A percentile compares a stretch with the other conserved stretches of the same genome.
Evolutionary conservation across 1,284 basidiomycete genomes (phyloP).

Genomic region (Melanopsichium pennsylvanicum): DNA sequence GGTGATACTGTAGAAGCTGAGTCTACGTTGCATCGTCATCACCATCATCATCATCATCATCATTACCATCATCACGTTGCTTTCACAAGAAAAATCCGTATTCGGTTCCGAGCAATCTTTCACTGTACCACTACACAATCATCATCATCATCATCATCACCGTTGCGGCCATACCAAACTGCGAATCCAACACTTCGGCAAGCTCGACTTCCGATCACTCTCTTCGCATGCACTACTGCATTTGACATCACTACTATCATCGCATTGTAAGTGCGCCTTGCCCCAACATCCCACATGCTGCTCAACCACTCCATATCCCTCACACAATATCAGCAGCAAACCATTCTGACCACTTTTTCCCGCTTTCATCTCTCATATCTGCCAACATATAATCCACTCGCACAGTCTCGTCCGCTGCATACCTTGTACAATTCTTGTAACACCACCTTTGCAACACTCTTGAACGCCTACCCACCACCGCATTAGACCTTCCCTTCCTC

Average conservation of each 20-base stretch:
- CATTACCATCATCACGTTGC: not conserved
- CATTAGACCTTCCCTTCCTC: slow-evolving; percentile 13
- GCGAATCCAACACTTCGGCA: slow-evolving; percentile 31
- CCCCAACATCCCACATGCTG: not conserved
- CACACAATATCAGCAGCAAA: not conserved
- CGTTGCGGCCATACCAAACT: slow-evolving; percentile 19
- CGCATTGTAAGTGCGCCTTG: slow-evolving; percentile 21
- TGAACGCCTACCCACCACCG: slow-evolving; percentile 1
- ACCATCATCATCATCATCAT: not conserved
- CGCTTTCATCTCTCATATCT: not conserved
- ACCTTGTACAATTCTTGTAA: slow-evolving; percentile 47
- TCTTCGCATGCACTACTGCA: slow-evolving; percentile 32
- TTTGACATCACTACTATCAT: slow-evolving; percentile 18
- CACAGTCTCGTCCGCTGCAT: slow-evolving; percentile 40
- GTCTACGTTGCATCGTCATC: slow-evolving; percentile 12
- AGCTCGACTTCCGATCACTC: slow-evolving; percentile 21
- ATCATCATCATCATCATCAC: not conserved
- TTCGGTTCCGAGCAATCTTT: not conserved
- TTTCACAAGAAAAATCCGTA: slow-evolving; percentile 11
- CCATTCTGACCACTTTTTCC: slow-evolving; percentile 5
- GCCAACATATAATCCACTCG: no score
- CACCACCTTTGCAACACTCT: slow-evolving; percentile 34
- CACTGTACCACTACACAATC: slow-evolving; percentile 22
- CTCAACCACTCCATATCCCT: not conserved
- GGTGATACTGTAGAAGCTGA: slow-evolving; percentile 24